These are phyloP conservation scores for Solidago caesia DNA, from an alignment of 129 eudicot genomes.

Conservation along the genomic window DNA sequence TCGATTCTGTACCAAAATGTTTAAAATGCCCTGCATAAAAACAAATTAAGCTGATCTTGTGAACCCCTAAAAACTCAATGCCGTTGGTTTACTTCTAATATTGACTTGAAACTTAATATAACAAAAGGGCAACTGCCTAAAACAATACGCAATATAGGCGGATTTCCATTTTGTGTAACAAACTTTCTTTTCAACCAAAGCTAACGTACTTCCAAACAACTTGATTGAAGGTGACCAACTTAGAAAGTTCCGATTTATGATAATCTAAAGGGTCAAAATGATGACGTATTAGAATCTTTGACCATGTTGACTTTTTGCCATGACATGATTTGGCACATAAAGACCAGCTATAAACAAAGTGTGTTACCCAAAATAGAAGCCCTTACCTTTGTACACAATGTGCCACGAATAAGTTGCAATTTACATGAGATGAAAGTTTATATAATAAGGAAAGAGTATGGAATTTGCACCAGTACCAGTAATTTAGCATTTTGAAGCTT, in stretches of 20 bases:
- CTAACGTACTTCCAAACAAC: not conserved
- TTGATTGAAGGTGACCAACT: not conserved
- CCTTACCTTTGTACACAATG: not conserved
- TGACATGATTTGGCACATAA: not conserved
- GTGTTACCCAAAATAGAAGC: not conserved
- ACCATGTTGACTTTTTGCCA: not conserved
- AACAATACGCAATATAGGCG: not conserved
- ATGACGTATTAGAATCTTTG: not conserved
- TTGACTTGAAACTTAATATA: not conserved
- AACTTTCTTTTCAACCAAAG: not conserved
- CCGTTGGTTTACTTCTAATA: not conserved
- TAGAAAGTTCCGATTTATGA: not conserved
- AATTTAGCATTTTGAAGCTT: conserved; percentile 69
- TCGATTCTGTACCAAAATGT: not conserved
- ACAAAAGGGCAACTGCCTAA: not conserved
- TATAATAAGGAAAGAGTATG: conserved; percentile 9
- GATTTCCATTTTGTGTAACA: not conserved
- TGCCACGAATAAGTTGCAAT: not conserved
- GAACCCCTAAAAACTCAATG: not conserved
- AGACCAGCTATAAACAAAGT: not conserved
- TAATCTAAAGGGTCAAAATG: not conserved
- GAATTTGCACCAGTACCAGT: conserved; percentile 45
- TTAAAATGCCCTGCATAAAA: not conserved
- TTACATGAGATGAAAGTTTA: not conserved
- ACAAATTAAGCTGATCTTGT: conserved; percentile 10